Evolutionary conservation across 2,329 filamentous ascomycete species (phyloP), one percentile per base, ranked within the genome.

Genomic region (Fusarium duplospermum): DNA sequence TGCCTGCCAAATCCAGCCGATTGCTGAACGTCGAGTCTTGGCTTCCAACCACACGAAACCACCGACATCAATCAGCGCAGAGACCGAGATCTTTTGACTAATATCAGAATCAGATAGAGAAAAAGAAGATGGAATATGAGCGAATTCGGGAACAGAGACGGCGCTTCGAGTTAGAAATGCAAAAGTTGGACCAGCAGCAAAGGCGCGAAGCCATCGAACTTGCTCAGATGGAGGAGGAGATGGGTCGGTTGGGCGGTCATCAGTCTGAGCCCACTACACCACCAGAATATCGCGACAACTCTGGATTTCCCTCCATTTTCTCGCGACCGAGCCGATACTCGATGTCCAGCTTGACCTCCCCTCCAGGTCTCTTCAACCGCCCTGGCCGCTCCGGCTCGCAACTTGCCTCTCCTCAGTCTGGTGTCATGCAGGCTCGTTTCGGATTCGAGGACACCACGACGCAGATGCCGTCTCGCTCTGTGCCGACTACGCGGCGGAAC

Each of bases 211-310:
- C 95, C 81, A 90, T 93, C 77, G 95, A 98, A 80, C 91, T 97
- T 78, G 91, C 93, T 67, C 92, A 94, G 81, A 93, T 98, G 86
- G 93, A 95, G 79, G 92, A 94, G 77, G 93, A 96, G 76, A 88
- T 97, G 66, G 87, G 88, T 67, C 81, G 87, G 78, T 84, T 87
- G 71, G 87, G 91, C 70, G 93, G 93, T 63, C 93, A 95, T 78
- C 94, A 97, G 81, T 98, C 94, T 77, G 96, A 98, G 84, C 96
- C 96, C 18, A 98, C 96, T 2, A 99, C 96, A 24, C 96, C 96
- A 24, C 96, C 96, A 35, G 96, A 98, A 82, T 96, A 96, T 82
- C 92, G 92, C 77, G 94, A 97, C 74, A 91, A 85, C 67, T 87
- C 90, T 71, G 92, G 92, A 50, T 96, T 97, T 79, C 91, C 93